Conservation (phyloP, 106 monocot species). For the Ottelia alismoides region DNA sequence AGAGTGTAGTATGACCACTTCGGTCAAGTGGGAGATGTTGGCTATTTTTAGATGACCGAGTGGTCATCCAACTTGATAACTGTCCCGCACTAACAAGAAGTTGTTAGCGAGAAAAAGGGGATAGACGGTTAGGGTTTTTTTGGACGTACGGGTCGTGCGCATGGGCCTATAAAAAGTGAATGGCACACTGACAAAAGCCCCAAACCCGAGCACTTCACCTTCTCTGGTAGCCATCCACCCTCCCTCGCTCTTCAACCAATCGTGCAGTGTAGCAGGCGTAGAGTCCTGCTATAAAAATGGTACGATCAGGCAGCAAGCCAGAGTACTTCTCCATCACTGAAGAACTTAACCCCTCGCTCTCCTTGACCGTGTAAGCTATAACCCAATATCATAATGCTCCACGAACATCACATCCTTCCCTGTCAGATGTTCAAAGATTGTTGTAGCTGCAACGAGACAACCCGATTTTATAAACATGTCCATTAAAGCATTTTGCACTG, state of each 20-base stretch:
- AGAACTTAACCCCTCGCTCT: constrained; percentile 27
- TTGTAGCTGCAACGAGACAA: constrained; percentile 15
- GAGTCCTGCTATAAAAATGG: constrained; percentile 19
- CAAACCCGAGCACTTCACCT: too few species aligned
- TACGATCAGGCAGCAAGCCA: constrained; percentile 4
- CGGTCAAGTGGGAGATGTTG: too few species aligned
- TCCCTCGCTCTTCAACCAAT: constrained; percentile 30
- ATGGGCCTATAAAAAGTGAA: too few species aligned
- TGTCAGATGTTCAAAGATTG: constrained; percentile 19
- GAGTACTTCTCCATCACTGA: constrained; percentile 14
- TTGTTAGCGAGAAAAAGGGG: too few species aligned
- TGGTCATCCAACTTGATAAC: too few species aligned
- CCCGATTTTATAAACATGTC: constrained; percentile 58
- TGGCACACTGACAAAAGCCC: too few species aligned
- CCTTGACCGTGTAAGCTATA: constrained; percentile 43
- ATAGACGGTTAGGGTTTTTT: too few species aligned
- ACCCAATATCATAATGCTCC: constrained; percentile 46
- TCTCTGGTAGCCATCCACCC: too few species aligned
- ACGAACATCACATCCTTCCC: constrained; percentile 34
- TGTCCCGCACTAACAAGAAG: too few species aligned
- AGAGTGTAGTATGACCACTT: too few species aligned
- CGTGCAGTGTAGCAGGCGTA: constrained; percentile 29
- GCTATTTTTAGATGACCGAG: too few species aligned
- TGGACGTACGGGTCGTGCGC: too few species aligned
- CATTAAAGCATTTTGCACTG: constrained; percentile 39